phyloP scores from a whole-genome alignment of 169 alveolate genomes.

The Eimeria sp. region DNA sequence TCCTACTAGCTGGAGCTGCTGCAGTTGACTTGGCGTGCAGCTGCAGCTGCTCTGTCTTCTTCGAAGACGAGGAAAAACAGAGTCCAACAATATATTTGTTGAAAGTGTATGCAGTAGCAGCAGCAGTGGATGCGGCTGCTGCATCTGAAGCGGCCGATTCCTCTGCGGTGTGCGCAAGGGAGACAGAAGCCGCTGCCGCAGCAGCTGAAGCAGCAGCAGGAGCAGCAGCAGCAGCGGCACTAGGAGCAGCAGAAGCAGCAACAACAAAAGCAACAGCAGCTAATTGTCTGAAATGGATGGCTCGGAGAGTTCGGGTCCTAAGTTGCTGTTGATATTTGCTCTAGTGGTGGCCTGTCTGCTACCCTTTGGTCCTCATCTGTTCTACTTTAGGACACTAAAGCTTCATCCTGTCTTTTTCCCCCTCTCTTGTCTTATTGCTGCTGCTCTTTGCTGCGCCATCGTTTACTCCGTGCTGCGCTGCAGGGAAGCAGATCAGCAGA shows the following conservation, averaged over 20 bases:
- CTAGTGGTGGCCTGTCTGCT: slow-evolving; percentile 8
- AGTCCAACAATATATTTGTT: neutral
- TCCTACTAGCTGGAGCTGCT: neutral
- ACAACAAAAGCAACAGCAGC: neutral
- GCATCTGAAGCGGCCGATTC: neutral
- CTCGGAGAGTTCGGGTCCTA: slow-evolving; percentile 13
- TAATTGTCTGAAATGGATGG: neutral
- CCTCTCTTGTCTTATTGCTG: neutral
- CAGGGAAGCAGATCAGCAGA: neutral
- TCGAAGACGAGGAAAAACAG: neutral
- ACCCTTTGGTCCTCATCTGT: neutral
- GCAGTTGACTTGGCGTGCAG: neutral
- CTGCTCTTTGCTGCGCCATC: neutral
- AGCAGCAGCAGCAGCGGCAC: neutral
- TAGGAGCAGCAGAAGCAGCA: neutral
- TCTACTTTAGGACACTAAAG: neutral
- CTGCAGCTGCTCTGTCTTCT: neutral
- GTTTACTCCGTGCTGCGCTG: slow-evolving; percentile 17
- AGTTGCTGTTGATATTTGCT: neutral
- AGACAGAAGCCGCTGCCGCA: neutral
- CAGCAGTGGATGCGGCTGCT: neutral
- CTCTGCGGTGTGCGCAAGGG: no score
- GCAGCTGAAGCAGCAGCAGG: neutral
- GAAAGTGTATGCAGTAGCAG: neutral
- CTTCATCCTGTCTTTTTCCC: slow-evolving; percentile 43